These are phyloP conservation scores for Letharia lupina DNA, from an alignment of 495 filamentous ascomycete genomes.

Conservation along the genomic window DNA sequence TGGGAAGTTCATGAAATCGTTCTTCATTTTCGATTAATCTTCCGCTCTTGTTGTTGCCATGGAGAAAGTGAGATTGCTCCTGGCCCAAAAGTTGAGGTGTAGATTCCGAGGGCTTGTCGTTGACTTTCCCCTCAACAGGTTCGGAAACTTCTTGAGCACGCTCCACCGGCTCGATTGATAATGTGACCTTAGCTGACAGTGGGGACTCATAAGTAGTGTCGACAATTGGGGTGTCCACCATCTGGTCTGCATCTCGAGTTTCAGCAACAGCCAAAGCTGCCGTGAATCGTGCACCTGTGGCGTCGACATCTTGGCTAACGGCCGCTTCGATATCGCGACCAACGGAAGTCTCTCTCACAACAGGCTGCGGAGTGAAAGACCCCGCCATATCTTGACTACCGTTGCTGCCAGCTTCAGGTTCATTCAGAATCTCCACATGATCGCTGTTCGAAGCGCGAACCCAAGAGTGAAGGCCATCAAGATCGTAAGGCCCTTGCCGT, in stretches of 20 bases:
- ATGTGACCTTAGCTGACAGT: background rate
- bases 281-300: background rate
- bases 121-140: background rate
- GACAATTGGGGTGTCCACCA: background rate
- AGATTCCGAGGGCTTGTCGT: background rate
- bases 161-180: background rate
- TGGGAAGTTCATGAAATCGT: background rate
- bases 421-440: background rate
- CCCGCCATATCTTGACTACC: background rate
- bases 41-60: background rate
- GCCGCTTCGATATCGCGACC: background rate
- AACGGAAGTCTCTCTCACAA: background rate
- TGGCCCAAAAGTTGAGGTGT: background rate
- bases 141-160: background rate
- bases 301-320: no score
- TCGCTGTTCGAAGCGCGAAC: background rate
- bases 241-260: background rate
- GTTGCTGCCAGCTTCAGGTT: background rate
- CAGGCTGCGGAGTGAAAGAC: background rate
- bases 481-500: conserved; percentile 1
- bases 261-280: background rate
- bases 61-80: background rate
- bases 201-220: background rate
- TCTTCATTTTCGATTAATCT: background rate
- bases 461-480: background rate